phyloP scores from a whole-genome alignment of 148 eudicot genomes.

The Rhododendron henanense region DNA sequence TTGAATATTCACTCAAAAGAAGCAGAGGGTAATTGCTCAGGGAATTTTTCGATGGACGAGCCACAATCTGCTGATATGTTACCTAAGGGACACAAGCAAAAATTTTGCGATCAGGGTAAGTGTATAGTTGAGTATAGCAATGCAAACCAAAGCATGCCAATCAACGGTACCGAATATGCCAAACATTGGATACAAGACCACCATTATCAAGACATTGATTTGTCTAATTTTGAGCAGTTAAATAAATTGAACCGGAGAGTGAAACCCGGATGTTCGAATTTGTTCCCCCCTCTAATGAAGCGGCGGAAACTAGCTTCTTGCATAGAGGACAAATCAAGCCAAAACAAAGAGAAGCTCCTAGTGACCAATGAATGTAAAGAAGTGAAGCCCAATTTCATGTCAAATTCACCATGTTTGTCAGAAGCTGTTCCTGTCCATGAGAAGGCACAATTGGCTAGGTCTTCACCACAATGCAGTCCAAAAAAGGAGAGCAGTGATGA shows the following conservation, averaged over 20 bases:
- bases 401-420: constrained; percentile 35
- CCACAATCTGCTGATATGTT: constrained; percentile 10
- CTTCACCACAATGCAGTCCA: constrained; percentile 9
- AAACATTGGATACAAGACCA: background rate
- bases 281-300: constrained; percentile 2
- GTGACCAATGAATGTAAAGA: background rate
- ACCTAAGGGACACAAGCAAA: constrained; percentile 8
- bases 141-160: constrained; percentile 7
- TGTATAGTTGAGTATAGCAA: constrained; percentile 3
- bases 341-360: background rate
- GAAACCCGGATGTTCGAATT: background rate
- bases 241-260: constrained; percentile 1
- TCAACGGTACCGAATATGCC: constrained; percentile 7
- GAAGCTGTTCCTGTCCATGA: constrained; percentile 14
- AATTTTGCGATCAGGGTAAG: background rate
- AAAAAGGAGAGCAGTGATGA: constrained; percentile 6
- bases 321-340: background rate
- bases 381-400: constrained; percentile 6
- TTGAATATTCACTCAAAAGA: constrained; percentile 4
- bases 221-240: constrained; percentile 18
- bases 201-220: constrained; percentile 13
- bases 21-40: background rate
- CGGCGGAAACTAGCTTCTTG: constrained; percentile 13
- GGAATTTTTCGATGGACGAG: background rate
- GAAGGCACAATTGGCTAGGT: background rate